Percentiles rank a stretch among this genome's conserved stretches.
Conservation (phyloP, 1,284 basidiomycete species). For the Violaceomyces palustris region DNA sequence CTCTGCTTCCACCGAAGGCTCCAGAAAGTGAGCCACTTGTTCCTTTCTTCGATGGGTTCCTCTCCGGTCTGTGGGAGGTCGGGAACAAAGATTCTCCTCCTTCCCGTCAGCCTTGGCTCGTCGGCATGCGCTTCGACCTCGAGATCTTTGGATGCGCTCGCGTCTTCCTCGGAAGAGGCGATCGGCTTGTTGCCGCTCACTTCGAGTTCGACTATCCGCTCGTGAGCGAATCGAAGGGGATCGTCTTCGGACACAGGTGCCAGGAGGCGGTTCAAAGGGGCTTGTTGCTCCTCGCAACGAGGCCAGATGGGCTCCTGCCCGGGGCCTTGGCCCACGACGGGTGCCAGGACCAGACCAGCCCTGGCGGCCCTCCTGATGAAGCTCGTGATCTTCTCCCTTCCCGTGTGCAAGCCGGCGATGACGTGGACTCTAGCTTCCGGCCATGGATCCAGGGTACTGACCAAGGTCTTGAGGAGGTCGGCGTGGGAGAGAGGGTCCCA, state of each 20-base stretch:
- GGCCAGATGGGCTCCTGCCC: constrained; percentile 20
- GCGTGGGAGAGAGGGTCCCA: constrained; percentile 49
- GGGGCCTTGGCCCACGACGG: constrained; percentile 1
- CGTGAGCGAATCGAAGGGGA: constrained; percentile 4
- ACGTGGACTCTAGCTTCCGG: constrained; percentile 32
- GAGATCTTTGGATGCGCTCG: neutral
- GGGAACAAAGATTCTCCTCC: constrained; percentile 13
- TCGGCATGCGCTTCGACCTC: constrained; percentile 3
- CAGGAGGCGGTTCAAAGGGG: neutral
- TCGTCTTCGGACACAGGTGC: constrained; percentile 7
- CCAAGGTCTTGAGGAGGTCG: constrained; percentile 37
- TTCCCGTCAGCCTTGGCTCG: constrained; percentile 18
- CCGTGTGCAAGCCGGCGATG: constrained; percentile 48
- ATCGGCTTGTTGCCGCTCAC: constrained; percentile 31
- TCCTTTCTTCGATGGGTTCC: constrained; percentile 20
- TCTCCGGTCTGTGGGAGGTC: constrained; percentile 23
- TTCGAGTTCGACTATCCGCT: constrained; percentile 35
- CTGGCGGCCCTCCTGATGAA: constrained; percentile 36
- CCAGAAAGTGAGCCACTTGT: constrained; percentile 34
- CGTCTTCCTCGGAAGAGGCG: neutral
- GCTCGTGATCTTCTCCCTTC: constrained; percentile 34
- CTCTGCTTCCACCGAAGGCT: constrained; percentile 23
- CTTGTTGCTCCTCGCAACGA: constrained; percentile 1
- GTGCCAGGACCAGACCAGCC: constrained; percentile 25
- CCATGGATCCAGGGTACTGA: constrained; percentile 11